phyloP scores from a whole-genome alignment of 2,329 filamentous ascomycete genomes.

The Cytospora chrysosperma region DNA sequence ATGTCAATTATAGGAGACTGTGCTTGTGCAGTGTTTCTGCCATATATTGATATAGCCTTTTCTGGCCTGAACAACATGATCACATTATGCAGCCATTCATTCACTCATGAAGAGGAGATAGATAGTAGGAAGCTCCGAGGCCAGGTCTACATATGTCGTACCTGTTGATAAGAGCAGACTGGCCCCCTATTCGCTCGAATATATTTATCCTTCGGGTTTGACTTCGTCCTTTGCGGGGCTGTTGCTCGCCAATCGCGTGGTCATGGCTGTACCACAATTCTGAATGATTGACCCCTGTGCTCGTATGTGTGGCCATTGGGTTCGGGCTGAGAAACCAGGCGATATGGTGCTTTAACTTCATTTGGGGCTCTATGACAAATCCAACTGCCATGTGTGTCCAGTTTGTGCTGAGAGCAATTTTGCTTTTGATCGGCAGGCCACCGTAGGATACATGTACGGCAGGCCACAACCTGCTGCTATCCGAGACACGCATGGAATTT shows the following conservation, averaged over 20 bases:
- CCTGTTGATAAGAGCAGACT: too few relatives aligned
- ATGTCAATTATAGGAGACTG: too few relatives aligned
- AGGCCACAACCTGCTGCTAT: constrained; percentile 1
- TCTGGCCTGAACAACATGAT: too few relatives aligned
- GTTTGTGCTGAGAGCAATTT: not conserved
- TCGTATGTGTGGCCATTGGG: not conserved
- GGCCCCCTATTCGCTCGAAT: too few relatives aligned
- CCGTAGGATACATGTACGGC: not conserved
- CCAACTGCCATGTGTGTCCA: not conserved
- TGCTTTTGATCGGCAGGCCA: not conserved
- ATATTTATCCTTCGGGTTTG: not conserved
- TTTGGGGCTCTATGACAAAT: too few relatives aligned
- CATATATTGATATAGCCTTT: too few relatives aligned
- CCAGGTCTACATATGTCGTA: too few relatives aligned
- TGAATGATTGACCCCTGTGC: not conserved
- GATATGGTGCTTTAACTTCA: not conserved
- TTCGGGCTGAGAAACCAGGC: not conserved
- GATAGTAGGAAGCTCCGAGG: too few relatives aligned
- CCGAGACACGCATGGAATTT: constrained; percentile 18
- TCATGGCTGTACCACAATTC: not conserved
- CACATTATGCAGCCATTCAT: too few relatives aligned
- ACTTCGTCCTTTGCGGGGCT: not conserved
- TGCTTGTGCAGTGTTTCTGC: too few relatives aligned
- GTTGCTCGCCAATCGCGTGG: not conserved
- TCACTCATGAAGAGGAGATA: too few relatives aligned